Percentiles rank a stretch among this genome's conserved stretches.
These are phyloP conservation scores for Trichoderma guizhouense DNA, from an alignment of 2,329 filamentous ascomycete genomes.

Conservation along the genomic window DNA sequence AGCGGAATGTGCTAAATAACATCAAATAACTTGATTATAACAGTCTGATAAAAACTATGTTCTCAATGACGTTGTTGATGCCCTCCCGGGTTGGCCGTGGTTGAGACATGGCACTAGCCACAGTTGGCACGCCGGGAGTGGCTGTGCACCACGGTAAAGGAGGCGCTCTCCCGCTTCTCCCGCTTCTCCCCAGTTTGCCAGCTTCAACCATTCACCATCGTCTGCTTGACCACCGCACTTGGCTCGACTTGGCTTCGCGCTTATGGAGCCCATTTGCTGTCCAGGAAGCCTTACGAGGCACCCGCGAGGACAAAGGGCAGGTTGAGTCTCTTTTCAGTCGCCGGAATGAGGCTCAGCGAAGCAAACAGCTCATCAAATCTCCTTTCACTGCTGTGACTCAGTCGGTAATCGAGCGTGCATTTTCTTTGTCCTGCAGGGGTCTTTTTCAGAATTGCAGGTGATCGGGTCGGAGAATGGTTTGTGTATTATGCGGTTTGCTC, in stretches of 20 bases:
- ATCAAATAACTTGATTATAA: too few relatives aligned
- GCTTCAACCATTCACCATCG: background rate
- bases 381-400: background rate
- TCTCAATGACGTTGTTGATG: background rate
- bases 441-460: background rate
- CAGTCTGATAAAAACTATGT: background rate
- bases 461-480: background rate
- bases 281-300: slow-evolving; percentile 16
- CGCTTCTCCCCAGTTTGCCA: background rate
- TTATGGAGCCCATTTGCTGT: background rate
- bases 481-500: background rate
- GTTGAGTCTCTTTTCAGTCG: background rate
- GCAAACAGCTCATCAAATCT: background rate
- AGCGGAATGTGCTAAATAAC: too few relatives aligned
- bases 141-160: background rate
- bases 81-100: background rate
- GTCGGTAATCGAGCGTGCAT: background rate
- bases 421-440: background rate
- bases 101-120: background rate
- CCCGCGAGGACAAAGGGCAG: background rate
- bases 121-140: background rate
- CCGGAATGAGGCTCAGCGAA: background rate
- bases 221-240: background rate
- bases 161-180: background rate
- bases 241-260: background rate